A percentile compares a stretch with the other conserved stretches of the same genome.
Evolutionary conservation across 164 flowering plant genomes (phyloP).

Genomic region (Buxus sempervirens): DNA sequence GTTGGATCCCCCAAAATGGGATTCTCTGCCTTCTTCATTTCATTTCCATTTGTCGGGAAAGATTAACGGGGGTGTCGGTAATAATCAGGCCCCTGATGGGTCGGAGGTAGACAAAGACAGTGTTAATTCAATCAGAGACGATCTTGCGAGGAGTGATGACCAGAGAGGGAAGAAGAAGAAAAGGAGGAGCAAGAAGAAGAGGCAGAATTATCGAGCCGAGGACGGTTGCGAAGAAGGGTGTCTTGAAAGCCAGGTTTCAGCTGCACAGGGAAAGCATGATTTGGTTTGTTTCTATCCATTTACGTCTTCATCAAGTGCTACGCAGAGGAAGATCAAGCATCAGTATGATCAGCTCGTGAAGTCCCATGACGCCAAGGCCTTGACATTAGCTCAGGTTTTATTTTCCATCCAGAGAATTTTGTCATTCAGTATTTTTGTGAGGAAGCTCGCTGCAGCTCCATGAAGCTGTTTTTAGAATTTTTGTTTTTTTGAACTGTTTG

Average conservation of each 20-base stretch:
- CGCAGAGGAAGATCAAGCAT: constrained; percentile 80
- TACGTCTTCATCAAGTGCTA: constrained; percentile 64
- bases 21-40: constrained; percentile 8
- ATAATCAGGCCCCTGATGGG: constrained; percentile 20
- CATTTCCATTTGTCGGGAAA: constrained; percentile 1
- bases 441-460: too few relatives aligned
- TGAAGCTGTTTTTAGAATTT: too few relatives aligned
- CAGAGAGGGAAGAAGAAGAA: constrained; percentile 39
- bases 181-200: constrained; percentile 41
- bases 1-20: constrained; percentile 42
- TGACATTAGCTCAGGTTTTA: constrained; percentile 69
- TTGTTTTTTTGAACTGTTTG: too few relatives aligned
- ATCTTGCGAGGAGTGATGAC: constrained; percentile 17
- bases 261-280: constrained; percentile 24
- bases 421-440: too few relatives aligned
- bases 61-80: not conserved
- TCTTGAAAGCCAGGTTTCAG: constrained; percentile 13
- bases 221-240: constrained; percentile 22
- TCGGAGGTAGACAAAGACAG: constrained; percentile 28
- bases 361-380: constrained; percentile 52
- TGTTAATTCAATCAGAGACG: constrained; percentile 7
- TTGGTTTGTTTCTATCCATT: constrained; percentile 61
- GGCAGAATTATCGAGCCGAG: constrained; percentile 23
- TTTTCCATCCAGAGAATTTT: not conserved
- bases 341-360: constrained; percentile 80